A percentile compares a stretch with the other conserved stretches of the same genome.
Evolutionary conservation across 129 eudicot genomes (phyloP).

Genomic region (Chrysanthemum makinoi): DNA sequence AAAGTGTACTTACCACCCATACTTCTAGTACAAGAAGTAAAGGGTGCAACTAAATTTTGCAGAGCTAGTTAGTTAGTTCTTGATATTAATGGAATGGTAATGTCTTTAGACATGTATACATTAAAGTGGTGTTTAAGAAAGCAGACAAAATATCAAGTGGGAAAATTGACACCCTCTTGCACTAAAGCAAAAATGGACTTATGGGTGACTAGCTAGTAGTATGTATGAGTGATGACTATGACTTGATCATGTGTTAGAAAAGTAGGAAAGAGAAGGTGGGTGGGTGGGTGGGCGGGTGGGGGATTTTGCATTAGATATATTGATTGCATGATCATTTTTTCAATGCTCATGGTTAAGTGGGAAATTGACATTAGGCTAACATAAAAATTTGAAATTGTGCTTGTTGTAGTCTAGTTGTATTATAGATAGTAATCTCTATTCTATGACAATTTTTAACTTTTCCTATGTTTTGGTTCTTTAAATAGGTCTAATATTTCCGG

Average conservation of each 20-base stretch:
- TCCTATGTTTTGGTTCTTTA: too few species aligned
- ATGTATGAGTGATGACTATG: slow-evolving; percentile 26
- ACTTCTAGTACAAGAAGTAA: slow-evolving; percentile 6
- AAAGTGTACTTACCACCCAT: slow-evolving; percentile 32
- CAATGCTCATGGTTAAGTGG: slow-evolving; percentile 4
- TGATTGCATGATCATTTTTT: slow-evolving; percentile 24
- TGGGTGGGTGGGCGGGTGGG: slow-evolving; percentile 16
- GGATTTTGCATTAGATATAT: neutral
- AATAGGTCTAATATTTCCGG: too few species aligned
- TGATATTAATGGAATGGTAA: slow-evolving; percentile 29
- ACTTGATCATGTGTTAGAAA: slow-evolving; percentile 22
- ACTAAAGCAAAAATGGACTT: slow-evolving; percentile 1
- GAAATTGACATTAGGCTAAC: too few species aligned
- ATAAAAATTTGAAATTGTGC: too few species aligned
- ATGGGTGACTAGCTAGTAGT: slow-evolving; percentile 22
- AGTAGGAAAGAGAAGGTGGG: slow-evolving; percentile 27
- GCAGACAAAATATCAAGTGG: slow-evolving; percentile 10
- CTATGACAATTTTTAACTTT: too few species aligned
- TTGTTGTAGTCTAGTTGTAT: too few species aligned
- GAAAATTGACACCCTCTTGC: slow-evolving; percentile 17
- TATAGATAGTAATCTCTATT: too few species aligned
- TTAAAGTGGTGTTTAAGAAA: slow-evolving; percentile 21
- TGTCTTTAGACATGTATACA: slow-evolving; percentile 18
- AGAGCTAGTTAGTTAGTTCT: slow-evolving; percentile 32
- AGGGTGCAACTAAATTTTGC: slow-evolving; percentile 18